These are phyloP conservation scores for Phoma sp. DNA, from an alignment of 2,329 filamentous ascomycete genomes.

Conservation along the genomic window DNA sequence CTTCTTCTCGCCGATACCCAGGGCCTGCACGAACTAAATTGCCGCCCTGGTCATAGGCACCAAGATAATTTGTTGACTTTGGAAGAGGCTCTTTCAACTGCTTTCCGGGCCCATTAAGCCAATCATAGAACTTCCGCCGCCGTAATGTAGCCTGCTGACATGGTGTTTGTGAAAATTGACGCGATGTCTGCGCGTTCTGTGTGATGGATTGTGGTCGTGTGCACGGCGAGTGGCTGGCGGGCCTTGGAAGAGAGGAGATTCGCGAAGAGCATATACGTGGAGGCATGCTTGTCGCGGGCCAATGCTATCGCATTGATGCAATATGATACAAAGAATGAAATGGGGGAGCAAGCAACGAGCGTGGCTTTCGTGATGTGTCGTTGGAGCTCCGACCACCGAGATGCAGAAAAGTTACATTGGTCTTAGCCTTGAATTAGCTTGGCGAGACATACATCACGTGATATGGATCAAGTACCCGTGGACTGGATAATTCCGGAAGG, in stretches of 20 bases:
- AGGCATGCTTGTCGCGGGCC: constrained; percentile 33
- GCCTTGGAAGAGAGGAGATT: constrained; percentile 29
- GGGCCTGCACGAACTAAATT: constrained; percentile 50
- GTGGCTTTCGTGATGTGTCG: constrained; percentile 17
- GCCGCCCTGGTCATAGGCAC: constrained; percentile 59
- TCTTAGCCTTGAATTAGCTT: constrained; percentile 23
- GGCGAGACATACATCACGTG: constrained; percentile 22
- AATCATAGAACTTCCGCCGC: constrained; percentile 62
- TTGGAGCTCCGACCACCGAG: constrained; percentile 19
- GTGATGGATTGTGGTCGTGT: constrained; percentile 32
- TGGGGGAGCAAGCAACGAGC: constrained; percentile 12
- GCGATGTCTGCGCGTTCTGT: constrained; percentile 31
- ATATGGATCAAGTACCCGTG: background rate
- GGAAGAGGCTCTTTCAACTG: constrained; percentile 56
- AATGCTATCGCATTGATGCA: constrained; percentile 40
- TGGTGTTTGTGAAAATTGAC: constrained; percentile 47
- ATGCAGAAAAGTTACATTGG: constrained; percentile 30
- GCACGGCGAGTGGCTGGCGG: constrained; percentile 24
- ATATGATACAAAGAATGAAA: constrained; percentile 15
- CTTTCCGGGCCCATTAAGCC: constrained; percentile 63
- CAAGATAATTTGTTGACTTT: constrained; percentile 61
- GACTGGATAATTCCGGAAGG: no score
- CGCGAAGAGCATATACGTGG: constrained; percentile 42
- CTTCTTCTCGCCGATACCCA: constrained; percentile 27
- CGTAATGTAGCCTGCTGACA: constrained; percentile 54